Evolutionary conservation across 2,329 filamentous ascomycete genomes (phyloP), one percentile per base, ranked within the genome.

Genomic region (Stachybotrys elegans): DNA sequence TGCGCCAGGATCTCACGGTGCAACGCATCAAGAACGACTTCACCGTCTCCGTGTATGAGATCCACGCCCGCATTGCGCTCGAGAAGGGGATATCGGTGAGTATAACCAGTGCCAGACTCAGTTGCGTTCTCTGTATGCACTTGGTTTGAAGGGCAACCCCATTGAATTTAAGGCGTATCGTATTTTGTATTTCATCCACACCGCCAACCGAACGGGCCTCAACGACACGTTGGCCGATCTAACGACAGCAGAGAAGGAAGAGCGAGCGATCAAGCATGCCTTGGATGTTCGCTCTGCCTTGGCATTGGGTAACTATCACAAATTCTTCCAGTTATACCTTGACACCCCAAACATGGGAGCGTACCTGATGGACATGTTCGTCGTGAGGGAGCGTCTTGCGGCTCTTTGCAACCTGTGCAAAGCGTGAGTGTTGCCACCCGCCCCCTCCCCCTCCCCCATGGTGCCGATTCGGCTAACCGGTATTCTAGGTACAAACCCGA

Each of bases 41-140:
- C 63, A 97, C 93, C 21, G 91, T 97, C 51, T 86, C 80, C 50
- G 93, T 96, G 39, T 98, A 98, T 69, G 93, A 98, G 71, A 94
- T 92, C 49, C 93, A 98, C 70, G 93, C 92, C 51, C 85, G 93
- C 48, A 97, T 98, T 70, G 93, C 93, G 55, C 76, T 98, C 68
- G 92, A 98, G 70, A 96, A 94, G 79, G 90, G 71, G 93, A 98
- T 76, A 81, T 97, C 75, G 92, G 93, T 98, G 93, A 98, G 93
- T 98, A 98, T 93, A 98, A 98, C 75, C 93, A 98, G 79, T 98
- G 93, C 70, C 93, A 98, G 75, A 97, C 93, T 60, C 93, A 98
- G 73, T 77, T 98, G 63, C 88, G 89, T 68, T 89, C 86, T 53
- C 75, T 98, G 59, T 97, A 98, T 70, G 81, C 81, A 66, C 81